These are phyloP conservation scores for Erythrobasidium hasegawianum DNA, from an alignment of 1,284 basidiomycete species.

Conservation along the genomic window DNA sequence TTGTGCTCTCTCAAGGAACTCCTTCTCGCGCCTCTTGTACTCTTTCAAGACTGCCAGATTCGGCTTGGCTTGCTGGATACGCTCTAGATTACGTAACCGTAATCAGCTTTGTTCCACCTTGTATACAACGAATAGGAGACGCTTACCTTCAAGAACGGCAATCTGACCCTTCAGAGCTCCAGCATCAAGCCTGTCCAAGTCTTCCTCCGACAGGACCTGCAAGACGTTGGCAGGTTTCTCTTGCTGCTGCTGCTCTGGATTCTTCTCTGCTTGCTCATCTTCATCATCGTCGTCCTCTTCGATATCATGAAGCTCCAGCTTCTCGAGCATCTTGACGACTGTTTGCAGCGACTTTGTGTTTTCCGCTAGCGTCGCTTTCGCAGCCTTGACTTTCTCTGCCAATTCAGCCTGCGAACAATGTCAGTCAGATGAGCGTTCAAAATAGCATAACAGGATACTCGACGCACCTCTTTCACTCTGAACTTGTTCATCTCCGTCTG, in stretches of 20 bases:
- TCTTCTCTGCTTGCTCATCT: conserved; percentile 43
- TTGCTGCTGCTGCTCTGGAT: conserved; percentile 38
- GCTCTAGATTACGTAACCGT: conserved; percentile 58
- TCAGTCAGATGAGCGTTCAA: too few species aligned
- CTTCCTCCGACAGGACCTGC: conserved; percentile 68
- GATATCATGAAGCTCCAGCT: conserved; percentile 73
- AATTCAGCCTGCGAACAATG: conserved; percentile 42
- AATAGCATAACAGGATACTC: too few species aligned
- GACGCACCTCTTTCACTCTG: conserved; percentile 70
- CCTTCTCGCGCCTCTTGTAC: conserved; percentile 83
- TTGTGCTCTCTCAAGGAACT: conserved; percentile 80
- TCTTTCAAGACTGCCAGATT: conserved; percentile 82
- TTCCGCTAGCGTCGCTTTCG: conserved; percentile 70
- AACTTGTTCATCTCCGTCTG: conserved; percentile 75
- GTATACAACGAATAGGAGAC: too few species aligned
- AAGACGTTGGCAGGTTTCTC: conserved; percentile 57
- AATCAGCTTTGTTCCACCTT: too few species aligned
- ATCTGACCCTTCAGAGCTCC: conserved; percentile 71
- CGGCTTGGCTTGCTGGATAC: conserved; percentile 72
- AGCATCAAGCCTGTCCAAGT: conserved; percentile 70
- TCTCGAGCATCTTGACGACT: conserved; percentile 67
- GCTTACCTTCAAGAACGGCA: conserved; percentile 82
- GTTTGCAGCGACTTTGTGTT: conserved; percentile 62
- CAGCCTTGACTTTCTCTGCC: conserved; percentile 61
- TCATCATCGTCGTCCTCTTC: conserved; percentile 64